Conservation (phyloP, 2,329 filamentous ascomycete species). For the Dactylonectria estremocensis region DNA sequence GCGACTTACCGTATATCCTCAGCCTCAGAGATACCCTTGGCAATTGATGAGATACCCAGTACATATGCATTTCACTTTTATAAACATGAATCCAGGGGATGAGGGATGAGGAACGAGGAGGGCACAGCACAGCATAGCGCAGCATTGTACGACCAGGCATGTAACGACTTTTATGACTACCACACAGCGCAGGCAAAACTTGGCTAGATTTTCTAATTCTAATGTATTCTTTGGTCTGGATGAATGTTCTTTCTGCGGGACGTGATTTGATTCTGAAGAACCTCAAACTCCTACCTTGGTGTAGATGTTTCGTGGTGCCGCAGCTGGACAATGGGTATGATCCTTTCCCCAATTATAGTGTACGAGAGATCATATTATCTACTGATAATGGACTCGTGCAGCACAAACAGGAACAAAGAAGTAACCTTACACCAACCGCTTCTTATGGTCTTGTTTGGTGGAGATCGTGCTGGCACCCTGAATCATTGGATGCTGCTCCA, state of each 20-base stretch:
- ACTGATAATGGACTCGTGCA: no score
- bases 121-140: conserved; percentile 19
- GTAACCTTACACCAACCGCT: no score
- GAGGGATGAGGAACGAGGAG: conserved; percentile 1
- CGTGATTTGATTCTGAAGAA: no score
- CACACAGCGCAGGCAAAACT: conserved; percentile 28
- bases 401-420: no score
- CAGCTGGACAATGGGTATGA: no score
- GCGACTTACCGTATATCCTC: conserved; percentile 56
- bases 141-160: conserved; percentile 32
- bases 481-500: no score
- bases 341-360: no score
- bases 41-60: conserved; percentile 35
- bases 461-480: no score
- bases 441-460: no score
- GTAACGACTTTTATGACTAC: conserved; percentile 36
- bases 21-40: conserved; percentile 52
- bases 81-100: neutral
- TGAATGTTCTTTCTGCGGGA: neutral
- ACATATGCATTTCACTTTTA: conserved; percentile 30
- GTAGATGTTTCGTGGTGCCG: no score
- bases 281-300: no score
- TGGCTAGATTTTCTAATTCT: conserved; percentile 42
- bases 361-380: no score
- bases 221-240: conserved; percentile 33